Evolutionary conservation across 345 rosid species (phyloP), one percentile per base, ranked within the genome.

Genomic region (Draba incana): DNA sequence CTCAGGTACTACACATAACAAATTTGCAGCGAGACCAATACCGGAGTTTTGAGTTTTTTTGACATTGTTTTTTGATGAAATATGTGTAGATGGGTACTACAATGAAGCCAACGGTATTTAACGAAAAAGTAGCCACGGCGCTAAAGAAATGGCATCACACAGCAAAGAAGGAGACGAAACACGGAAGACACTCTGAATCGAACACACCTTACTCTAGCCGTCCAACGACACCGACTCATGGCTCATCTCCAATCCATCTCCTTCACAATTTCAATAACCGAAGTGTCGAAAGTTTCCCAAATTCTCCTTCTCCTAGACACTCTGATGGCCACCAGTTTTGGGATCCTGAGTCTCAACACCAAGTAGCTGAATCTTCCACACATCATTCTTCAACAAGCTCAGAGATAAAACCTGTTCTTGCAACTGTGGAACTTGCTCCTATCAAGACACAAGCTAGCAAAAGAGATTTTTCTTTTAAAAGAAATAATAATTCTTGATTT

Each of bases 41-140:
- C 39, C 2, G 12, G 14, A 20, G 28, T 57, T 51, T 51, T 2
- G 5, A 28, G 15, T 49, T 37, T 54, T 44, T 11, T 20, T 44
- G 12, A 70, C 35, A 5, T 11, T 35, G 13, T 33, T 61, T 61
- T 68, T 45, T 24, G 12, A 62, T 52, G 56, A 37, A 47, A 42
- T 14, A 8, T 57, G 46, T 60, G 46, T 79, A 94, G 96, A 94
- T 94, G 99, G 99, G 99, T 27, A 67, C 88, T 4, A 81, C 71
- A 47, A 91, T 94, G 97, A 94, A 85, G 74, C 88, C 95, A 28
- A 82, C 95, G 6, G 78, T 94, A 39, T 94, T 94, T 66, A 83
- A 91, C 16, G 93, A 91, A 13, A 73, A 72, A 66, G 91, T 91
- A 37, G 93, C 92, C 5, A 68, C 86, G 3, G 98, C 96, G 10